Base-by-base conservation (phyloP, 1,284 basidiomycete species). In the Afroboletus lepidellus region DNA sequence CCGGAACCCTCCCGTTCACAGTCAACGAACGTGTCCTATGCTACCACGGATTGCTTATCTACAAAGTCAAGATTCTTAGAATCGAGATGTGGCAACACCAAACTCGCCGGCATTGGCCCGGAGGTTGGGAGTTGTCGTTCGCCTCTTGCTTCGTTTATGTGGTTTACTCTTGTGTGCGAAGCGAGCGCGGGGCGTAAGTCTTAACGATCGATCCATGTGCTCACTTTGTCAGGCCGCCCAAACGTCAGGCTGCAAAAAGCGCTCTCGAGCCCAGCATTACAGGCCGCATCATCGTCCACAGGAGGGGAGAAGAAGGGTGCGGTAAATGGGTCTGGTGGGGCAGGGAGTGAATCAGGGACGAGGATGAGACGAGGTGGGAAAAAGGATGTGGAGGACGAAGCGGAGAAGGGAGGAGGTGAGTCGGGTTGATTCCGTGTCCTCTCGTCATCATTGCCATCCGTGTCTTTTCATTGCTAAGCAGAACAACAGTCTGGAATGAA, bases 401-500 rank as follows among this genome's bases (percentile, higher is more conserved):
- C 72, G 72, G 37, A 69, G 66, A 12, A 64, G 70, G 45, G 74
- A 69, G 45, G 69, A 66, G 59, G 65, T 70, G 56, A 54, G 65
- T 58, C 27, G 18, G n/a, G n/a, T n/a, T n/a, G n/a, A n/a, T n/a
- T n/a, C n/a, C n/a, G n/a, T n/a, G n/a, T n/a, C n/a, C n/a, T n/a
- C n/a, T n/a, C n/a, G n/a, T n/a, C n/a, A n/a, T 27, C 8, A n/a
- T 32, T 8, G 8, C 16, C 12, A 6, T 32, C n/a, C 27, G 16
- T 33, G 7, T 51, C 3, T 44, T 29, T 29, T 36, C 41, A 49
- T 51, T 30, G 33, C 50, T 62, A 37, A 52, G 12, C 56, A 84
- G 77, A 86, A 88, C 56, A 86, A 87, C 34, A 74, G 59, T 91
- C 92, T 4, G 95, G 98, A 63, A 87, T 99, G 78, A 94, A 92